Evolutionary conservation across 305 asterid species (phyloP), one percentile per base, ranked within the genome.

Genomic region (Plantago coronopus): DNA sequence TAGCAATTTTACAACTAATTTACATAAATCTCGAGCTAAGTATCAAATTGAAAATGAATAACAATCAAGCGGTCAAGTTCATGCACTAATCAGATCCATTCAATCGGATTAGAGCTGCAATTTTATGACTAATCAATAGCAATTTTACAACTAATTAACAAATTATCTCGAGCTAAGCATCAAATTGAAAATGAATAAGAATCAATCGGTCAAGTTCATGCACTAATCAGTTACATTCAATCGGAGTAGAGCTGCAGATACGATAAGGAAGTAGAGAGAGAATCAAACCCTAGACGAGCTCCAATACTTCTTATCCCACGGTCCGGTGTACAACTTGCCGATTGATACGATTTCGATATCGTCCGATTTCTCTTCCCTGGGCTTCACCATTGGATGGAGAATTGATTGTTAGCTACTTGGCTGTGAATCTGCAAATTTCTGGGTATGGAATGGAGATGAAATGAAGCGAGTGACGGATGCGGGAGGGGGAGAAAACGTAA

Each of bases 221-320:
- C 37, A 23, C 40, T 64, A 45, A 44, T 44, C 23, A 66, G 10
- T 19, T 2, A 10, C n/a, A 48, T 27, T 45, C 7, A 20, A 34
- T 2, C 12, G 10, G 21, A 61, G 29, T 56, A 29, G 21, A 54
- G 40, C 63, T n/a, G n/a, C n/a, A n/a, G 48, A 34, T 20, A n/a
- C 37, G 18, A 27, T 3, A 19, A 48, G 13, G 48, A 57, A 58
- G 34, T 16, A 59, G 59, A 48, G 57, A 47, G 29, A 55, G 64
- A 77, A 55, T 22, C 76, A 51, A 78, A 89, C 97, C 99, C 97
- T 87, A 61, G 99, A 85, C 50, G 95, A 93, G 80, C 94, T 93
- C 99, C 99, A 93, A 57, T 87, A 93, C 84, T 89, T 93, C 83
- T 89, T 93, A 54, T 93, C 93, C 97, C 96, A 93, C 8, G 77